Base-by-base conservation (phyloP, 139 green algal species). In the Penium margaritaceum region DNA sequence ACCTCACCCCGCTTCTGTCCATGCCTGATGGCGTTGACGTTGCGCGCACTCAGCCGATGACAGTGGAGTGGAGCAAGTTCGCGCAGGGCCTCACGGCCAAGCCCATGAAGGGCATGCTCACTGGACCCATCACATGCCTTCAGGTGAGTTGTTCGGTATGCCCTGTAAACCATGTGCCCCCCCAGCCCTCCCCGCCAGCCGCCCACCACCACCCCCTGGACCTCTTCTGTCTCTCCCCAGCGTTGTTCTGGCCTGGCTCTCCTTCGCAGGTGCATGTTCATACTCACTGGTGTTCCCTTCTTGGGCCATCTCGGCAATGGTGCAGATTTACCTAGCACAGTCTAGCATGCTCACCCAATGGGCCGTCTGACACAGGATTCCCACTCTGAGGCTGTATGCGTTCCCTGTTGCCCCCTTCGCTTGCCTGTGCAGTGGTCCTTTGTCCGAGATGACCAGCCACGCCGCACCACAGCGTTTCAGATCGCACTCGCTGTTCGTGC, bases 381-480 rank as follows among this genome's bases (percentile, higher is more conserved):
- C 17, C 15, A 54, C 14, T 54, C 17, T 14, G 17, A n/a, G n/a
- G n/a, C n/a, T n/a, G n/a, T n/a, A n/a, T n/a, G n/a, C 15, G 43
- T 17, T 54, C 15, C 14, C 43, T 24, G 43, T 54, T 14, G 14
- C 15, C 43, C n/a, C n/a, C n/a, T n/a, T n/a, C n/a, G n/a, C n/a
- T n/a, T n/a, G n/a, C n/a, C n/a, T n/a, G 6, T 63, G 53, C 53
- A 96, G 83, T 96, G 91, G 91, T 90, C 84, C 38, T 96, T 96
- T 82, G 87, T 89, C 1, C 87, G 90, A 63, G 88, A 89, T 65
- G 91, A 96, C 82, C 81, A 95, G 63, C 80, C 70, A 35, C 81
- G 91, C 53, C 14, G 37, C 55, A 24, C 46, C 19, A 24, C 46
- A 24, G 19, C 6, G 9, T 63, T 51, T 9, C 88, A 95, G 86